Evolutionary conservation across 2,329 filamentous ascomycete species (phyloP).

Genomic region (Alternaria tenuissima): DNA sequence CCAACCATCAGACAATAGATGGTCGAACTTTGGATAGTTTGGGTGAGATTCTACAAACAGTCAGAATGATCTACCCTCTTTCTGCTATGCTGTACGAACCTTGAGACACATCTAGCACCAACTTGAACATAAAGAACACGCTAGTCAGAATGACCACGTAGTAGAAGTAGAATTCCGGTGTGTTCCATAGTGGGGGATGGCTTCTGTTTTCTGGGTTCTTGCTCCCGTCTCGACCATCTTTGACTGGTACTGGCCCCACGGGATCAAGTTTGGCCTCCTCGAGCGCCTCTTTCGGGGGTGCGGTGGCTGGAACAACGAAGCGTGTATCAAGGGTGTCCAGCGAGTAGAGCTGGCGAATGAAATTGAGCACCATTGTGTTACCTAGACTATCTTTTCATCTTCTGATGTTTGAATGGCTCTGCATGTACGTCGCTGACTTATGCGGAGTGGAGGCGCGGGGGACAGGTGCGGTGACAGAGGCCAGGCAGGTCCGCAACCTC

Average conservation of each 20-base stretch:
- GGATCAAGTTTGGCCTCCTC: conserved; percentile 46
- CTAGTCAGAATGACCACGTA: conserved; percentile 70
- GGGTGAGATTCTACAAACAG: conserved; percentile 73
- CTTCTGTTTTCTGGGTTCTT: conserved; percentile 51
- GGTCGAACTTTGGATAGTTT: conserved; percentile 77
- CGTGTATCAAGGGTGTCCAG: conserved; percentile 75
- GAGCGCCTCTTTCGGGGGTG: conserved; percentile 62
- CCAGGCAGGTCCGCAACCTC: conserved; percentile 27
- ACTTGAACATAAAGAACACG: conserved; percentile 89
- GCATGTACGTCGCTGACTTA: conserved; percentile 5
- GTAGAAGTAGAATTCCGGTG: conserved; percentile 86
- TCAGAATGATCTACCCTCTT: conserved; percentile 9
- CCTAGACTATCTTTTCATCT: conserved; percentile 34
- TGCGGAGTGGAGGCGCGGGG: conserved; percentile 23
- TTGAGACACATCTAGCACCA: conserved; percentile 84
- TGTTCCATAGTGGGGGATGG: conserved; percentile 80
- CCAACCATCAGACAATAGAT: conserved; percentile 82
- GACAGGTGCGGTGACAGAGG: conserved; percentile 26
- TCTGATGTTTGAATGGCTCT: conserved; percentile 1
- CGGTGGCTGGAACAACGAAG: conserved; percentile 74
- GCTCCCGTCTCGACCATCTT: conserved; percentile 34
- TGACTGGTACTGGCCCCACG: conserved; percentile 37
- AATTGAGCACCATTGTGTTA: conserved; percentile 52
- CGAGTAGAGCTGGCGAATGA: conserved; percentile 65
- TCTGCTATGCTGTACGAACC: conserved; percentile 58